Conservation (phyloP, 2,329 filamentous ascomycete species). For the Colletotrichum zoysiae region DNA sequence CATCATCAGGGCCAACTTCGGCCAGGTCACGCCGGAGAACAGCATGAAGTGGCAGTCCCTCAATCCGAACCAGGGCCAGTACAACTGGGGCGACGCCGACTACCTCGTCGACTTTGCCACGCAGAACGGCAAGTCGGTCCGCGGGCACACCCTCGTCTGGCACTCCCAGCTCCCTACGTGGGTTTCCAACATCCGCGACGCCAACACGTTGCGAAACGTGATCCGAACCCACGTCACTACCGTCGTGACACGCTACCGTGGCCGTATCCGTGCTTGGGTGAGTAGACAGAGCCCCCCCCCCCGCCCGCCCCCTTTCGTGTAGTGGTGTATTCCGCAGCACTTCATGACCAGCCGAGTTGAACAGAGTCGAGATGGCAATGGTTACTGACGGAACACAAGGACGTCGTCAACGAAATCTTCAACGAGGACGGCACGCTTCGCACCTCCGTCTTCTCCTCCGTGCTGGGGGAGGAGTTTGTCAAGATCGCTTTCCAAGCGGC, state of each 20-base stretch:
- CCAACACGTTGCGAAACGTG: slow-evolving; percentile 64
- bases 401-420: slow-evolving; percentile 63
- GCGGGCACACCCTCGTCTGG: slow-evolving; percentile 65
- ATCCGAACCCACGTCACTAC: slow-evolving; percentile 66
- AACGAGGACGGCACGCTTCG: slow-evolving; percentile 63
- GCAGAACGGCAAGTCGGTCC: slow-evolving; percentile 49
- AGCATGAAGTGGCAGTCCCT: slow-evolving; percentile 69
- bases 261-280: slow-evolving; percentile 61
- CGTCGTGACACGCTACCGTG: slow-evolving; percentile 58
- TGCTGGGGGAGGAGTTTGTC: slow-evolving; percentile 63
- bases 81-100: slow-evolving; percentile 68
- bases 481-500: slow-evolving; percentile 62
- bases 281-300: neutral
- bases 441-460: slow-evolving; percentile 58
- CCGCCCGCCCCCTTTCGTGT: neutral
- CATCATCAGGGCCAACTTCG: slow-evolving; percentile 69
- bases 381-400: neutral
- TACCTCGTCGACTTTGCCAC: slow-evolving; percentile 56
- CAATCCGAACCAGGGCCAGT: slow-evolving; percentile 66
- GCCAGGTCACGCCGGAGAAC: slow-evolving; percentile 64
- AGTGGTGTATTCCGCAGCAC: neutral
- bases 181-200: slow-evolving; percentile 55
- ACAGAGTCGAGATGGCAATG: neutral
- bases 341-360: neutral
- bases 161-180: slow-evolving; percentile 64